A percentile compares a stretch with the other conserved stretches of the same genome.
Evolutionary conservation across 1,284 basidiomycete species (phyloP).

Genomic region (Trametes versicolor): DNA sequence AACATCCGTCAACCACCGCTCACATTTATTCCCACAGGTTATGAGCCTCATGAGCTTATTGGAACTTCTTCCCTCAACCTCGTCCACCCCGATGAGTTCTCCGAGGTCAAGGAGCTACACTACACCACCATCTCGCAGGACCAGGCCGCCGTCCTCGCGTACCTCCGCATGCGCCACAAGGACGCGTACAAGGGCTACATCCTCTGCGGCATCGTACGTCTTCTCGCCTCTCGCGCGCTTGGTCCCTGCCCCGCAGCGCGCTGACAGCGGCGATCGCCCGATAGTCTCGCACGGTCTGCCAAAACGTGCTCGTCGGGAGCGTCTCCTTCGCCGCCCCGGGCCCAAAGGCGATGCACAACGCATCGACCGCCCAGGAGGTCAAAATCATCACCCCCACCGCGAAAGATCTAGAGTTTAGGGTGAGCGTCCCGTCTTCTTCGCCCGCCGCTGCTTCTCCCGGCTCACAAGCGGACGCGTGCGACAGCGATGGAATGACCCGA

Average conservation of each 20-base stretch:
- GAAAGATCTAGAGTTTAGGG: slow-evolving; percentile 73
- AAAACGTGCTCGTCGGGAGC: slow-evolving; percentile 77
- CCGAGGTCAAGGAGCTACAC: slow-evolving; percentile 68
- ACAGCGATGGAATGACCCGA: slow-evolving; percentile 78
- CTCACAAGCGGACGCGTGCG: neutral
- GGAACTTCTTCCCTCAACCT: slow-evolving; percentile 72
- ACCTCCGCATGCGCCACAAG: slow-evolving; percentile 79
- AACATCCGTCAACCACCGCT: slow-evolving; percentile 4
- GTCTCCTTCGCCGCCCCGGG: slow-evolving; percentile 78
- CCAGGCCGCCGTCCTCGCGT: slow-evolving; percentile 78
- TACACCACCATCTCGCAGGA: slow-evolving; percentile 79
- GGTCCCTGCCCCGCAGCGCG: neutral
- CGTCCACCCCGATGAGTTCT: slow-evolving; percentile 79
- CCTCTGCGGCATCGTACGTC: slow-evolving; percentile 73
- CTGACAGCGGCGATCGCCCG: slow-evolving; percentile 20
- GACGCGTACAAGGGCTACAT: slow-evolving; percentile 77
- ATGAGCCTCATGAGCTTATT: slow-evolving; percentile 73
- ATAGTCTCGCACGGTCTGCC: slow-evolving; percentile 69
- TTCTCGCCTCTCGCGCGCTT: neutral
- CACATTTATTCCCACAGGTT: slow-evolving; percentile 55
- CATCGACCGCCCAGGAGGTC: slow-evolving; percentile 81
- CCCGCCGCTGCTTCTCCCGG: neutral
- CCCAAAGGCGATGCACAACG: slow-evolving; percentile 77
- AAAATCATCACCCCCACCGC: slow-evolving; percentile 74
- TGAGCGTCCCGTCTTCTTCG: slow-evolving; percentile 45